Conservation (phyloP, 192 early-diverging fungal species). For the Phycomyces blakesleeanus region DNA sequence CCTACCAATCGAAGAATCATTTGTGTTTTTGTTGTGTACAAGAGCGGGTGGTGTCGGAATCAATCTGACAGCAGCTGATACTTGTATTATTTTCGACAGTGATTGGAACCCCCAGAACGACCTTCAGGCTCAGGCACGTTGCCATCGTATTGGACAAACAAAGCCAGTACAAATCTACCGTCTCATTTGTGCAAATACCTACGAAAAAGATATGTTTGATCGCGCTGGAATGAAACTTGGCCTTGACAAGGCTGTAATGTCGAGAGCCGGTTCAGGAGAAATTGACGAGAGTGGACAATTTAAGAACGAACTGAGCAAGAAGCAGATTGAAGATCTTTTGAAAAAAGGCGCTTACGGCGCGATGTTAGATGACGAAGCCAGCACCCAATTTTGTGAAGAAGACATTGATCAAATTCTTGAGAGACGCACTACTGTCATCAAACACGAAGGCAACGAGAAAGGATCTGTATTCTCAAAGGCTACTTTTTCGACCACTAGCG, state of each 20-base stretch:
- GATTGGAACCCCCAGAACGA: conserved; percentile 94
- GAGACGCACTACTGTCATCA: conserved; percentile 73
- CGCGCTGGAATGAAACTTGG: conserved; percentile 84
- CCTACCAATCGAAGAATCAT: conserved; percentile 61
- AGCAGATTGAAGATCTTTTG: conserved; percentile 79
- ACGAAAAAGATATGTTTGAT: conserved; percentile 90
- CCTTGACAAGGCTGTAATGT: conserved; percentile 73
- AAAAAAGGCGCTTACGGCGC: conserved; percentile 90
- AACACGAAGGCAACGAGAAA: conserved; percentile 62
- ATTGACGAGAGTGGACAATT: conserved; percentile 40
- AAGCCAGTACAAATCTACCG: conserved; percentile 75
- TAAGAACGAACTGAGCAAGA: conserved; percentile 61
- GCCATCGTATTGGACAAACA: conserved; percentile 87
- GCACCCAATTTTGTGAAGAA: conserved; percentile 75
- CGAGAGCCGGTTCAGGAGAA: conserved; percentile 38
- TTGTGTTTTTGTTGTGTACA: conserved; percentile 85
- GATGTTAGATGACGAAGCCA: conserved; percentile 77
- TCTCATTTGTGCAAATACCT: conserved; percentile 82
- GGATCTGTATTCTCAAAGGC: conserved; percentile 87
- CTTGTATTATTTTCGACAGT: conserved; percentile 81
- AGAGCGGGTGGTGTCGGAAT: conserved; percentile 87
- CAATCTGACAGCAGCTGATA: conserved; percentile 86
- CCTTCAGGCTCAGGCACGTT: conserved; percentile 78
- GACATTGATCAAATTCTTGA: conserved; percentile 85
- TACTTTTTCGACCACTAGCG: conserved; percentile 55